These are phyloP conservation scores for Yamadazyma siamensis DNA, from an alignment of 1,139 yeast genomes.

Conservation along the genomic window DNA sequence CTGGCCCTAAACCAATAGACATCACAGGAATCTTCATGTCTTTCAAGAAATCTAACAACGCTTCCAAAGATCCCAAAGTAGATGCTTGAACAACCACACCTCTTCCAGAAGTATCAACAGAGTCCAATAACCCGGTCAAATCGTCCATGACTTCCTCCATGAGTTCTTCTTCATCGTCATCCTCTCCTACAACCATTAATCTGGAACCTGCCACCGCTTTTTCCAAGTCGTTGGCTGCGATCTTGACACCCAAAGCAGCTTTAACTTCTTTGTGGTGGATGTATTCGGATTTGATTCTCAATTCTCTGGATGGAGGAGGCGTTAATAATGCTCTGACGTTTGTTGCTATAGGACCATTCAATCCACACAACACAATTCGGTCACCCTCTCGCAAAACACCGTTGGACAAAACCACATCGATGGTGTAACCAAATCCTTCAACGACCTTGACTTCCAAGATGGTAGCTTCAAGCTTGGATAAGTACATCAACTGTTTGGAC, in stretches of 20 bases:
- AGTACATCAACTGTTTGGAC: conserved; percentile 97
- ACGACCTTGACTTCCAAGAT: conserved; percentile 96
- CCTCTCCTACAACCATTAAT: conserved; percentile 90
- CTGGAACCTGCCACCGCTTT: conserved; percentile 99
- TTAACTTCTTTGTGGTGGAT: conserved; percentile 95
- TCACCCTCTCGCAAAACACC: conserved; percentile 96
- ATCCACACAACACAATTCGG: conserved; percentile 91
- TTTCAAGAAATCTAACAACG: conserved; percentile 91
- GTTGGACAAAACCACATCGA: conserved; percentile 93
- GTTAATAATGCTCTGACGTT: conserved; percentile 93
- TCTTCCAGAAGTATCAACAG: conserved; percentile 89
- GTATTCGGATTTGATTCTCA: conserved; percentile 92
- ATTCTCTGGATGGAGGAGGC: conserved; percentile 95
- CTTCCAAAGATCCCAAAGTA: conserved; percentile 96
- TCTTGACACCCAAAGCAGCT: conserved; percentile 98
- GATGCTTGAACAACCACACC: conserved; percentile 99
- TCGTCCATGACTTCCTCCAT: conserved; percentile 99
- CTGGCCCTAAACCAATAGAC: conserved; percentile 98
- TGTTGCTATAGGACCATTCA: conserved; percentile 98
- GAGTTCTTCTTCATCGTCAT: conserved; percentile 94
- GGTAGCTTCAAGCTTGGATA: conserved; percentile 92
- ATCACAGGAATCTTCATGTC: conserved; percentile 98
- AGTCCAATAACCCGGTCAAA: conserved; percentile 87
- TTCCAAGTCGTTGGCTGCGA: conserved; percentile 95
- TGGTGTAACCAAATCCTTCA: conserved; percentile 98